Evolutionary conservation across 2,329 filamentous ascomycete genomes (phyloP).

Genomic region (Balansia obtecta): DNA sequence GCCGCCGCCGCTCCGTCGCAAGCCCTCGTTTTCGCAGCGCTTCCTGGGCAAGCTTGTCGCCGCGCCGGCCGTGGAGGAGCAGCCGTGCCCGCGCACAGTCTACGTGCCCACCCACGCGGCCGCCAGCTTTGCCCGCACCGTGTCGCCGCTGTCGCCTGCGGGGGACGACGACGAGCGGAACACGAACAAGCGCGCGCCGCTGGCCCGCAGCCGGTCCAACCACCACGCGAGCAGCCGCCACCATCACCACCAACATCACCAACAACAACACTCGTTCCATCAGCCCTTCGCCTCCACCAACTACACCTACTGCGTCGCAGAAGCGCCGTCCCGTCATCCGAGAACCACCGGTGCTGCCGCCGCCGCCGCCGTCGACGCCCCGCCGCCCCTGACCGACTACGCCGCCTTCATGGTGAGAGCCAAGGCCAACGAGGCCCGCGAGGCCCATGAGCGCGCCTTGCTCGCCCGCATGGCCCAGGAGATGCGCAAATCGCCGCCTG

Average conservation of each 20-base stretch:
- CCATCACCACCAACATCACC: background rate
- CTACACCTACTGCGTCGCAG: background rate
- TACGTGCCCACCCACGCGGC: slow-evolving; percentile 20
- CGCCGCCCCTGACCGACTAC: slow-evolving; percentile 10
- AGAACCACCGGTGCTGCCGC: too few relatives aligned
- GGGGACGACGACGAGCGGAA: slow-evolving; percentile 10
- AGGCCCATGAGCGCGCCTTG: slow-evolving; percentile 7
- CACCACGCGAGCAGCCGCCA: background rate
- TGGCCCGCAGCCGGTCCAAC: background rate
- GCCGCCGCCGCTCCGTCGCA: slow-evolving; percentile 1
- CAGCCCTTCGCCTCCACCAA: background rate
- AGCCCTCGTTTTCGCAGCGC: slow-evolving; percentile 4
- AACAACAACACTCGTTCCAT: too few relatives aligned
- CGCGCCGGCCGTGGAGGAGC: background rate
- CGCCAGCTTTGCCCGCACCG: slow-evolving; percentile 14
- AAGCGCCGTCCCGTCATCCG: background rate
- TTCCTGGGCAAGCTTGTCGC: background rate
- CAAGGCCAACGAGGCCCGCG: slow-evolving; percentile 3
- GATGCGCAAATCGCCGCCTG: background rate
- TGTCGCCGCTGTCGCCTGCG: slow-evolving; percentile 8
- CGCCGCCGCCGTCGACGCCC: too few relatives aligned
- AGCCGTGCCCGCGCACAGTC: background rate
- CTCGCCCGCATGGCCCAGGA: slow-evolving; percentile 3
- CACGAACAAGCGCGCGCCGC: background rate
- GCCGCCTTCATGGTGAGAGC: slow-evolving; percentile 13